Evolutionary conservation across 345 rosid species (phyloP), one percentile per base, ranked within the genome.

Genomic region (Eucalyptus caleyi): DNA sequence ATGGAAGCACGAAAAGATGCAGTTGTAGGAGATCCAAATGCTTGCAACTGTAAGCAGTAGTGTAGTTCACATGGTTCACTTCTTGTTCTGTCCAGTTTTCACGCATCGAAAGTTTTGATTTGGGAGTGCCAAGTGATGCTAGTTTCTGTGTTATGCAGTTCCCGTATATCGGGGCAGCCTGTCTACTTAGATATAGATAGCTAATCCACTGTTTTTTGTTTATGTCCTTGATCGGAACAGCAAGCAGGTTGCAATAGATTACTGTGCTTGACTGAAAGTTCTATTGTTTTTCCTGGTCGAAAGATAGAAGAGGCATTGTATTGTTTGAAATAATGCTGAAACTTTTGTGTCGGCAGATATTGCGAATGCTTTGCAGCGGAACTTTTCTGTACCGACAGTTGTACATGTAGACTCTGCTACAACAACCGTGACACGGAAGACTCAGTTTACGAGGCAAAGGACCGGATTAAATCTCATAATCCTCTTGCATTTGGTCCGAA

Each of bases 321-420:
- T 69, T 34, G 81, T 10, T 69, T 37, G 82, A 21, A 72, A 37
- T 34, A 40, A 18, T 72, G 45, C 19, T 37, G 82, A 19, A 72
- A 34, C 82, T 80, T 86, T 89, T 26, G 49, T 88, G 27, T 65
- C 32, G 62, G 82, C 95, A 97, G 98, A 47, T 96, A 97, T 49
- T 97, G 99, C 37, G 98, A 96, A 83, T 97, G 99, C 92, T 96
- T 97, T 93, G 96, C 98, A 77, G 97, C 98, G 59, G 97, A 96
- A 72, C 90, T 95, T 87, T 95, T 95, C 91, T 97, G 99, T 88
- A 89, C 92, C 54, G 97, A 93, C 90, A 94, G 95, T 89, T 97
- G 99, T 90, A 89, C 91, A 4, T 97, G 98, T 88, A 92, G 89
- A 93, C 93, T 94, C 88, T 97, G 99, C 92, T 92, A 93, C 92